Evolutionary conservation across 176 grass and related monocot genomes (phyloP).

Genomic region (Chrysopogon serrulatus): DNA sequence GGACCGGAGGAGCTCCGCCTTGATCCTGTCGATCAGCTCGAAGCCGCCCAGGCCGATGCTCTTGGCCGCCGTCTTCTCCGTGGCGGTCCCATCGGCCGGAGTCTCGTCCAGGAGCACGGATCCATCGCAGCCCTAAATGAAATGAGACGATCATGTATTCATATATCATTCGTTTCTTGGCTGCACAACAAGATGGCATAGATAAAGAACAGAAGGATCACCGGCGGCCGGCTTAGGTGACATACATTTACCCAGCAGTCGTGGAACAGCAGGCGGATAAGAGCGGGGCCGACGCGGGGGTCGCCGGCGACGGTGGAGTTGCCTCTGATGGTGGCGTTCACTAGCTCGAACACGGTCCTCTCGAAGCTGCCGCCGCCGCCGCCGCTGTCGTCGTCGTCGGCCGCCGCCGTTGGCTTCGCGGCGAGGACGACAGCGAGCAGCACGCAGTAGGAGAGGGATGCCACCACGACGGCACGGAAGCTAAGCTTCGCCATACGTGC

Average conservation of each 20-base stretch:
- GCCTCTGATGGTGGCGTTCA: slow-evolving; percentile 5
- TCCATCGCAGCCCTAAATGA: slow-evolving; percentile 38
- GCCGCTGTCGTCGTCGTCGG: too few species aligned
- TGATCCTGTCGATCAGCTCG: slow-evolving; percentile 39
- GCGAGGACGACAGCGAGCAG: not conserved
- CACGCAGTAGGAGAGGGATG: not conserved
- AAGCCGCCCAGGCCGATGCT: slow-evolving; percentile 35
- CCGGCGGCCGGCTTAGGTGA: not conserved
- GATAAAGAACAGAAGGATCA: not conserved
- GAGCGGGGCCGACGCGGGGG: slow-evolving; percentile 18
- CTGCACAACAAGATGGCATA: too few species aligned
- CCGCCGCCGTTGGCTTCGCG: not conserved
- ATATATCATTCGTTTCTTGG: not conserved
- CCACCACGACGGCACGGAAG: not conserved
- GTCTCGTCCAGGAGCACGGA: slow-evolving; percentile 40
- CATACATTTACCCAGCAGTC: slow-evolving; percentile 51
- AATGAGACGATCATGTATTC: not conserved
- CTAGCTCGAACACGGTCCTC: not conserved
- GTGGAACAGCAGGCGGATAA: slow-evolving; percentile 55
- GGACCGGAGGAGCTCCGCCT: not conserved
- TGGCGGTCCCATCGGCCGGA: not conserved
- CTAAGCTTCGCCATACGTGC: not conserved
- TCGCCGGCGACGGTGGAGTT: slow-evolving; percentile 6
- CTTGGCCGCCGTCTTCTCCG: slow-evolving; percentile 28
- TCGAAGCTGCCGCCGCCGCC: not conserved